These are phyloP conservation scores for Perkinsus chesapeaki DNA, from an alignment of 169 alveolate species.

Conservation along the genomic window DNA sequence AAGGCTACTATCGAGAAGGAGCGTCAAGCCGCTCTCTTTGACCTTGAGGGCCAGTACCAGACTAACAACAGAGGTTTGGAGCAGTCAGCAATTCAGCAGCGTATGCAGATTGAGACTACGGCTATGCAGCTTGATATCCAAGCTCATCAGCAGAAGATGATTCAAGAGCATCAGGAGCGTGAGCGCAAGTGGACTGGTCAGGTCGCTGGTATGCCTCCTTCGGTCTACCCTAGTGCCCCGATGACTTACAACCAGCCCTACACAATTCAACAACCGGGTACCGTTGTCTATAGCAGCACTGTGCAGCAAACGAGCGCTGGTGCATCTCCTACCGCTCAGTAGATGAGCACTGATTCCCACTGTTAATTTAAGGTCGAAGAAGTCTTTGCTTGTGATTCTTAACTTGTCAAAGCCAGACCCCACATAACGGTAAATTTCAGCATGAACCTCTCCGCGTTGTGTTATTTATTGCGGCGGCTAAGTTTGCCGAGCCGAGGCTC, in stretches of 20 bases:
- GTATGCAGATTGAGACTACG: background rate
- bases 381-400: background rate
- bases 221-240: background rate
- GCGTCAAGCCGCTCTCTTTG: background rate
- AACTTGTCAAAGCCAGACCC: background rate
- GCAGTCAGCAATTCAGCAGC: background rate
- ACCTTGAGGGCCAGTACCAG: conserved; percentile 1
- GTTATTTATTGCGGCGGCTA: background rate
- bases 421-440: background rate
- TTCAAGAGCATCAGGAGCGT: background rate
- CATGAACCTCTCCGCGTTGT: background rate
- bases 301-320: background rate
- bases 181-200: conserved; percentile 1
- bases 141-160: background rate
- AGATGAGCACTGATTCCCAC: background rate
- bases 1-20: background rate
- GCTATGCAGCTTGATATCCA: conserved; percentile 1
- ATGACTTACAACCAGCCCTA: background rate
- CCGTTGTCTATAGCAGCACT: background rate
- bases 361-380: background rate
- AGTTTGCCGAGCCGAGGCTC: too few species aligned
- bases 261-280: background rate
- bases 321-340: background rate
- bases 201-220: conserved; percentile 3
- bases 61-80: background rate